Evolutionary conservation across 768 basidiomycete species (phyloP), one percentile per base, ranked within the genome.

Genomic region (Macrolepiota fuliginosa): DNA sequence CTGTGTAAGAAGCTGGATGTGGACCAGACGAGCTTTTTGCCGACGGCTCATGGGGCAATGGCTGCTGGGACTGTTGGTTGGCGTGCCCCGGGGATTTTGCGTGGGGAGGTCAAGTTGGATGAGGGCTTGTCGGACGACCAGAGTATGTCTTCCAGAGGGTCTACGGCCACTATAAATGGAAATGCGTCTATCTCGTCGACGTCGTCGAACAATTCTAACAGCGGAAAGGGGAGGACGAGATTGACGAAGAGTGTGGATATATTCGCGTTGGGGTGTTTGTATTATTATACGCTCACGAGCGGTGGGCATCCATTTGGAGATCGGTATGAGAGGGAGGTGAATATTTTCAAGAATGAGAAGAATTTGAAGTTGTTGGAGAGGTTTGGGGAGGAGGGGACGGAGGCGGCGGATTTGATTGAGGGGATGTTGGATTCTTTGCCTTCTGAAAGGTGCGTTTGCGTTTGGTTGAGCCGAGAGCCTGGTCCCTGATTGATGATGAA

Each of bases 181-280:
- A 70, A 46, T 35, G 65, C 57, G 24, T 67, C 69, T 15, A 66
- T 66, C 0, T 64, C 64, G 25, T 59, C 58, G 9, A 52, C 50
- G 25, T 64, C 66, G 17, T 62, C 71, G 36, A 69, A 66, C 15
- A 66, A 69, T 1, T 64, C 72, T 0, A 65, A 72, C 22, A 67
- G 78, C 22, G 74, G 76, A 10, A 72, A 71, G 27, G 76, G 81
- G 67, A 77, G 83, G 60, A 85, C 89, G 36, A 76, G 94, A 54
- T 76, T 99, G 65, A 98, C 97, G 17, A 96, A 97, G 72, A 90
- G 91, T 15, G 93, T 99, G 62, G 97, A 98, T 72, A 90, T 99
- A 29, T 99, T 98, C 69, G 93, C 97, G 0, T 76, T 98, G 27
- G 97, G 97, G 0, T 98, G 96, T 74, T 76, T 98, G 65, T 96